Percentiles rank a stretch among this genome's conserved stretches.
Evolutionary conservation across 2,329 filamentous ascomycete genomes (phyloP).

Genomic region (Colletotrichum sp.): DNA sequence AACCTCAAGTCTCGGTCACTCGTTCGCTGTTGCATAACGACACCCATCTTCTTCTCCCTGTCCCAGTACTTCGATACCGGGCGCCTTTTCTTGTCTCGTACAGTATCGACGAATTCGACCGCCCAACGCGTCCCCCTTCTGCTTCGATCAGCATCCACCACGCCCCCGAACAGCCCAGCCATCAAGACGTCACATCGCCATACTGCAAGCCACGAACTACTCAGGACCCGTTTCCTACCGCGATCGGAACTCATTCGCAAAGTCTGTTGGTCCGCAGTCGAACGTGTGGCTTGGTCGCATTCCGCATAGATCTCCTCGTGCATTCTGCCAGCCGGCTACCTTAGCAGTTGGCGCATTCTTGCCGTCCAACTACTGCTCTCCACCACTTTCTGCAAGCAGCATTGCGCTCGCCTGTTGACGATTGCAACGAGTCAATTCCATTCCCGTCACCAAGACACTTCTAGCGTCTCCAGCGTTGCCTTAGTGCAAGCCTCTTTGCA

Average conservation of each 20-base stretch:
- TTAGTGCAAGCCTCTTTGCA: conserved; percentile 17
- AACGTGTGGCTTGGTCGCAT: conserved; percentile 20
- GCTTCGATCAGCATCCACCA: conserved; percentile 8
- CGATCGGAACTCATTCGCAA: background rate
- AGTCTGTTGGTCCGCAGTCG: background rate
- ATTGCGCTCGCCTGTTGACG: background rate
- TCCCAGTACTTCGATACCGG: background rate
- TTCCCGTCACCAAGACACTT: conserved; percentile 23
- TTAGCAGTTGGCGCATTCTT: conserved; percentile 7
- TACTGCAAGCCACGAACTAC: background rate
- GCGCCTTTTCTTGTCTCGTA: background rate
- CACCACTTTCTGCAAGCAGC: conserved; percentile 20
- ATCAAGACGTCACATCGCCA: conserved; percentile 9
- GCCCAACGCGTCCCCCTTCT: background rate
- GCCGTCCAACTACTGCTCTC: background rate
- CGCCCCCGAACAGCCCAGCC: background rate
- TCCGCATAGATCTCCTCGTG: conserved; percentile 16
- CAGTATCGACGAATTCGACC: background rate
- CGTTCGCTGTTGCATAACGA: background rate
- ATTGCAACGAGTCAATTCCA: conserved; percentile 23
- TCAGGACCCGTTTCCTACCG: background rate
- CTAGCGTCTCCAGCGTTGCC: conserved; percentile 9
- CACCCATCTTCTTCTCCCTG: background rate
- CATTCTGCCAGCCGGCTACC: background rate
- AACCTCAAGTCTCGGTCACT: background rate